Evolutionary conservation across 139 green algal species (phyloP).

Genomic region (Tetradesmus lagerheimii): DNA sequence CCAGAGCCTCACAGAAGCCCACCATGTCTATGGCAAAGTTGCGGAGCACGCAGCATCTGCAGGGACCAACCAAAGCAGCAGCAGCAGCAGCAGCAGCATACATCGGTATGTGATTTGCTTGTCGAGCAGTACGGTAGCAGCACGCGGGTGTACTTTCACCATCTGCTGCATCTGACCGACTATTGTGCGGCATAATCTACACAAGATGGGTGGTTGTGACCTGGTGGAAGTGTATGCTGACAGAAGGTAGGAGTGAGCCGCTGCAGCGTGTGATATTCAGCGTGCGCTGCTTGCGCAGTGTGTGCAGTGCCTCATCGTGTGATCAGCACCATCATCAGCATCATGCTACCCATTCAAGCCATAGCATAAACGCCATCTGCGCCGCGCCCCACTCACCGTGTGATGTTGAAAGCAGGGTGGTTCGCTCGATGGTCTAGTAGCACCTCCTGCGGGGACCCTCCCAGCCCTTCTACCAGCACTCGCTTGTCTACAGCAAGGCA

Average conservation of each 20-base stretch:
- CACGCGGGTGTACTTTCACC: too few species aligned
- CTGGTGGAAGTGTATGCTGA: too few species aligned
- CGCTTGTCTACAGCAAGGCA: neutral
- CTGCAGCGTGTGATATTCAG: neutral
- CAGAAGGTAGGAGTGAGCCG: too few species aligned
- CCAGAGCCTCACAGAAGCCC: constrained; percentile 16
- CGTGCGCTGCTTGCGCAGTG: neutral
- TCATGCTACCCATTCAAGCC: too few species aligned
- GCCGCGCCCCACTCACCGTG: too few species aligned
- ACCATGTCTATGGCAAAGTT: constrained; percentile 42
- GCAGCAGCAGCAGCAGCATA: neutral
- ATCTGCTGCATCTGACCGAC: too few species aligned
- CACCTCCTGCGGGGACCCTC: neutral
- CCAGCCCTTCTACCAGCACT: constrained; percentile 4
- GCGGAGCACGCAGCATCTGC: neutral
- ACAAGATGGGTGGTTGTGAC: too few species aligned
- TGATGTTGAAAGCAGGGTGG: constrained; percentile 31
- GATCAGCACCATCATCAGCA: too few species aligned
- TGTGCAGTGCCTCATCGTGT: too few species aligned
- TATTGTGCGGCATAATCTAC: too few species aligned
- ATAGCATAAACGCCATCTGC: too few species aligned
- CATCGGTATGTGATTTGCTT: neutral
- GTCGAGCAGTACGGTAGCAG: too few species aligned
- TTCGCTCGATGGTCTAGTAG: constrained; percentile 38
- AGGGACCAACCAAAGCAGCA: neutral